Conservation (phyloP, 306 rosid species). For the Dryas alaskensis region DNA sequence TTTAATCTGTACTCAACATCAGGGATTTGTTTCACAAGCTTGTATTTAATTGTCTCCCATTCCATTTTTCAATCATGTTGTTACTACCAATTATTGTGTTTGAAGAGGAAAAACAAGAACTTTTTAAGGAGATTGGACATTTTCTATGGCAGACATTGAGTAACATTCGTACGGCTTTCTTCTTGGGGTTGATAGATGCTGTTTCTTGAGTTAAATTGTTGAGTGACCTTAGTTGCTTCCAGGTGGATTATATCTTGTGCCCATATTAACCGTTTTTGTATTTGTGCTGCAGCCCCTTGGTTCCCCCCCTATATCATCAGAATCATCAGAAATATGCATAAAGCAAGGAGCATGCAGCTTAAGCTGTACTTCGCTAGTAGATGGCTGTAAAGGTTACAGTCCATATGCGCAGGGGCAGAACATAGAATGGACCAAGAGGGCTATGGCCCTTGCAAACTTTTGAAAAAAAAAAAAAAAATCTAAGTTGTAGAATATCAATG, state of each 20-base stretch:
- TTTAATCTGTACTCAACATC: background rate
- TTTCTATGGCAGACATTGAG: background rate
- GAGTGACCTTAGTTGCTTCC: background rate
- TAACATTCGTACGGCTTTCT: background rate
- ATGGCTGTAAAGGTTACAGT: no score
- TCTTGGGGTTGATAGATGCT: background rate
- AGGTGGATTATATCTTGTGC: background rate
- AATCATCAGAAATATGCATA: background rate
- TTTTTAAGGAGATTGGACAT: background rate
- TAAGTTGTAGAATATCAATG: no score
- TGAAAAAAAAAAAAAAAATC: no score
- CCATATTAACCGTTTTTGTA: background rate
- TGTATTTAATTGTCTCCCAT: background rate
- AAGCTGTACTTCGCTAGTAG: background rate
- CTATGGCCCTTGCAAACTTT: no score
- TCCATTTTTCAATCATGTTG: background rate
- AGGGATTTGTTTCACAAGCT: background rate
- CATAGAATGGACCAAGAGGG: no score
- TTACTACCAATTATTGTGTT: background rate
- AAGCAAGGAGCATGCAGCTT: background rate
- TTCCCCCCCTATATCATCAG: background rate
- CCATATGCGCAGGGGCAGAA: no score
- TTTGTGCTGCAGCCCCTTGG: background rate
- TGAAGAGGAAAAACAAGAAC: background rate
- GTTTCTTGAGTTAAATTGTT: background rate